Conservation (phyloP, 179 eudicot genomes). For the Beta macrorhiza region DNA sequence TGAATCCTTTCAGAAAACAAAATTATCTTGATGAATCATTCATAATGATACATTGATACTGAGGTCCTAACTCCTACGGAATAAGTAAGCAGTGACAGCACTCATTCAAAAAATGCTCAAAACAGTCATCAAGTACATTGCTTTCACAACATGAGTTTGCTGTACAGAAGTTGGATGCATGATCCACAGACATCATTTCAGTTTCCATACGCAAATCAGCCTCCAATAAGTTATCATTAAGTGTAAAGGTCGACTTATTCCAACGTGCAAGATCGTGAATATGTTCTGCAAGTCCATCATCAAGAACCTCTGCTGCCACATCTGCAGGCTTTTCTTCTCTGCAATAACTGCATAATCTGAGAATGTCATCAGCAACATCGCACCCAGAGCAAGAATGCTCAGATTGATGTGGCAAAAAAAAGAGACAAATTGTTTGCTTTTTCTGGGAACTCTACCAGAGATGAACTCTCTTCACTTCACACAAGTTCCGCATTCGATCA, state of each 20-base stretch:
- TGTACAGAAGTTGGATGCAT: not conserved
- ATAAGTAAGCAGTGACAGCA: slow-evolving; percentile 82
- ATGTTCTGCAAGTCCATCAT: slow-evolving; percentile 27
- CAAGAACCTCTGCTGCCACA: slow-evolving; percentile 20
- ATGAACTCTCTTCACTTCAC: no score
- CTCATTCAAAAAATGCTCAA: slow-evolving; percentile 28
- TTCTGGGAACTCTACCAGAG: slow-evolving; percentile 6
- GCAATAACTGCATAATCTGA: slow-evolving; percentile 11
- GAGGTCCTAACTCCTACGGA: slow-evolving; percentile 28
- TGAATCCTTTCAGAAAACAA: no score
- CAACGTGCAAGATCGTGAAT: slow-evolving; percentile 10
- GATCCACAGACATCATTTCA: not conserved
- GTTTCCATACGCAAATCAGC: no score
- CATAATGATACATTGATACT: no score
- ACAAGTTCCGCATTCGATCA: no score
- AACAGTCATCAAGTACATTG: slow-evolving; percentile 17
- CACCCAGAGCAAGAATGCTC: slow-evolving; percentile 21
- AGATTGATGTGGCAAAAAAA: slow-evolving; percentile 32
- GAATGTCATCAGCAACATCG: not conserved
- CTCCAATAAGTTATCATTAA: no score
- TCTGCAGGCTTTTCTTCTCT: slow-evolving; percentile 27
- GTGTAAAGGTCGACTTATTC: no score
- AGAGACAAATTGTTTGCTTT: slow-evolving; percentile 25
- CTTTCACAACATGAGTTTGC: slow-evolving; percentile 9
- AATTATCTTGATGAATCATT: no score